A percentile compares a stretch with the other conserved stretches of the same genome.
Conservation (phyloP, 2,329 filamentous ascomycete genomes). For the Trichoderma koningiopsis region DNA sequence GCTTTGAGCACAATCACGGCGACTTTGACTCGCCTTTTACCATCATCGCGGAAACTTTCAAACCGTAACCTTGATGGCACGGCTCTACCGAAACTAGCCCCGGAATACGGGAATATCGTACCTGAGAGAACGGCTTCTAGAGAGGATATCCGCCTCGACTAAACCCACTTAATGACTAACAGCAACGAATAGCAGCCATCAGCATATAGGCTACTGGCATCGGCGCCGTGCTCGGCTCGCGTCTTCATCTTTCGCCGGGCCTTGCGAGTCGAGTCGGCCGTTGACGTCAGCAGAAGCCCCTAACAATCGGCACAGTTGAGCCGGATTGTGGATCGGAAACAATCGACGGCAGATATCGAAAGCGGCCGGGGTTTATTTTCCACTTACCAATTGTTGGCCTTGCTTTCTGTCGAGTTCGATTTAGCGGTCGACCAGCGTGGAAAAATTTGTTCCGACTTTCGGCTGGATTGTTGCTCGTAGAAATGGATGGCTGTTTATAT, state of each 20-base stretch:
- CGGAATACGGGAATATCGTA: neutral
- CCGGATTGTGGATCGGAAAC: constrained; percentile 17
- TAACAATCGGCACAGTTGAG: constrained; percentile 18
- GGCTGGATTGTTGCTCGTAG: neutral
- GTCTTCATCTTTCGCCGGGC: neutral
- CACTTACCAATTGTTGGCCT: neutral
- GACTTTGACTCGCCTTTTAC: neutral
- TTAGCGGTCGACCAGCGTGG: constrained; percentile 18
- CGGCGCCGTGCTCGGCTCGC: constrained; percentile 19
- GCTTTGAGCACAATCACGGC: neutral
- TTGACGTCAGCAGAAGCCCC: constrained; percentile 19
- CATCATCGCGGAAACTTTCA: neutral
- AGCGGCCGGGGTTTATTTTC: neutral
- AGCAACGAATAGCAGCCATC: neutral
- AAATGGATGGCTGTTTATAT: constrained; percentile 16
- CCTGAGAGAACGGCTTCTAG: neutral
- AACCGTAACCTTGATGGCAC: neutral
- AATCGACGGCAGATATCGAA: constrained; percentile 14
- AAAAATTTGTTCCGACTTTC: constrained; percentile 13
- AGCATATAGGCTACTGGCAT: neutral
- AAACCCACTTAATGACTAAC: neutral
- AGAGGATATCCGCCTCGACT: neutral
- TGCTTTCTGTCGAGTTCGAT: neutral
- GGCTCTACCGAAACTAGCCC: neutral
- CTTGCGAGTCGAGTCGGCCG: neutral